Percentiles rank a stretch among this genome's conserved stretches.
phyloP scores from a whole-genome alignment of 495 filamentous ascomycete genomes.

The Thozetella sp. region DNA sequence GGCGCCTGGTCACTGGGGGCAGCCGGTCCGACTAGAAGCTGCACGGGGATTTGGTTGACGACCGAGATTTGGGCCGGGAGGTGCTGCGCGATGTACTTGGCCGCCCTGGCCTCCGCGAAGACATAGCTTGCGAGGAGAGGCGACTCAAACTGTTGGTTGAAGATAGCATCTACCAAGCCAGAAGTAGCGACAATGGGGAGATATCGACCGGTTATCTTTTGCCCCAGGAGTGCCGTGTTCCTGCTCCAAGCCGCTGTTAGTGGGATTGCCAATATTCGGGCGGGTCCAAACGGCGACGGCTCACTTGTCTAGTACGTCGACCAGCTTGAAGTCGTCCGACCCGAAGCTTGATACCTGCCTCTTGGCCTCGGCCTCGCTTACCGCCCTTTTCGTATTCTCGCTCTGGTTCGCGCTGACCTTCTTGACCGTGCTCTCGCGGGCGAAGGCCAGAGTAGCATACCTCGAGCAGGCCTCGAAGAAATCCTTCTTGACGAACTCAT shows the following conservation, averaged over 20 bases:
- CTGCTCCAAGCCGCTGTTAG: not conserved
- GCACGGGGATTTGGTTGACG: constrained; percentile 52
- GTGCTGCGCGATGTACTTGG: constrained; percentile 56
- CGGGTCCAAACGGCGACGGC: not conserved
- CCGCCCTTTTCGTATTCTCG: not conserved
- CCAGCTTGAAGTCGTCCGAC: constrained; percentile 7
- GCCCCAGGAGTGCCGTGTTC: constrained; percentile 7
- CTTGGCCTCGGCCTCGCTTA: constrained; percentile 9
- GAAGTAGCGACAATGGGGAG: constrained; percentile 12
- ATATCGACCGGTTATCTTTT: constrained; percentile 13
- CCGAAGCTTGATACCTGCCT: constrained; percentile 5
- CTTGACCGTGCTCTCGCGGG: not conserved
- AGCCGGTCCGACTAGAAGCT: constrained; percentile 47
- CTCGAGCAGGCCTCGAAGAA: constrained; percentile 42
- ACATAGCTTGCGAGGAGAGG: constrained; percentile 47
- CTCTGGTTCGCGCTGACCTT: not conserved
- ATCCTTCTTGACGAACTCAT: constrained; percentile 54
- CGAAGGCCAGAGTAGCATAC: constrained; percentile 9
- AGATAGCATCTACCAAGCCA: constrained; percentile 15
- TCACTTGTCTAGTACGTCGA: constrained; percentile 12
- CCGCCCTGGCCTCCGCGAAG: constrained; percentile 44
- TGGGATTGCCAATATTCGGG: not conserved
- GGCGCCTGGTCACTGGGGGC: constrained; percentile 27
- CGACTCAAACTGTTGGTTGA: constrained; percentile 9
- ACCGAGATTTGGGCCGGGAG: constrained; percentile 45